Conservation (phyloP, 2,329 filamentous ascomycete species). For the Zymoseptoria crescenta region DNA sequence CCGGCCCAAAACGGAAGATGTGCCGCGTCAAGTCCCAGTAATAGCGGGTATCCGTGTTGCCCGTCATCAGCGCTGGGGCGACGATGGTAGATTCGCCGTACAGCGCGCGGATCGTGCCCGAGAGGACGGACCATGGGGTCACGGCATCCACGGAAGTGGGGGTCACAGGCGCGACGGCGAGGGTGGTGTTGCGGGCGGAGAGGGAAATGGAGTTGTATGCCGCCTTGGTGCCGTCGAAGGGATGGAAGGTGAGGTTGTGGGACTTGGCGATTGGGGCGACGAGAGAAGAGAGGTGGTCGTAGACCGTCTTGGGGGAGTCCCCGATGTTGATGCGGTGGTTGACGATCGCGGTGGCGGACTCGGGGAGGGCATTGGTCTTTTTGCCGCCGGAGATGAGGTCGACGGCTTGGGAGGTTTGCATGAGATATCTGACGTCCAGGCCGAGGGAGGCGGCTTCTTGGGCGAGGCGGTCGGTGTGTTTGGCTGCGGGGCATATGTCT, state of each 20-base stretch:
- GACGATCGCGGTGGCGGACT: slow-evolving; percentile 45
- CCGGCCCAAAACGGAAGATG: slow-evolving; percentile 32
- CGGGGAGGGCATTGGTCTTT: slow-evolving; percentile 52
- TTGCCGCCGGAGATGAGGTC: slow-evolving; percentile 49
- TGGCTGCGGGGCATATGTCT: slow-evolving; percentile 30
- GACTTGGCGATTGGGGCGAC: slow-evolving; percentile 41
- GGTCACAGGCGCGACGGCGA: slow-evolving; percentile 29
- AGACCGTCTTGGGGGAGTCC: slow-evolving; percentile 41
- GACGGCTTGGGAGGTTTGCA: slow-evolving; percentile 51
- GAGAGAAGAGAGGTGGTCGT: slow-evolving; percentile 40
- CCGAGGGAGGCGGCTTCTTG: slow-evolving; percentile 33
- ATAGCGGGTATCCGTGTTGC: slow-evolving; percentile 30
- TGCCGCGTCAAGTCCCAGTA: slow-evolving; percentile 31
- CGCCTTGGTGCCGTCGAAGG: slow-evolving; percentile 38
- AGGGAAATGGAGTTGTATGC: slow-evolving; percentile 27
- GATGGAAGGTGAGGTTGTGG: slow-evolving; percentile 42
- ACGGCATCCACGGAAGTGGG: slow-evolving; percentile 30
- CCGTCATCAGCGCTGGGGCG: slow-evolving; percentile 30
- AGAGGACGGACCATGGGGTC: slow-evolving; percentile 28
- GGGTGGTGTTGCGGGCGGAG: slow-evolving; percentile 17
- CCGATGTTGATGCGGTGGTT: slow-evolving; percentile 53
- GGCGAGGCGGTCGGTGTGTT: slow-evolving; percentile 31
- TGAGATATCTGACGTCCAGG: slow-evolving; percentile 42
- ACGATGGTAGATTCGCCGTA: slow-evolving; percentile 36
- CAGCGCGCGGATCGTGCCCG: slow-evolving; percentile 37